A percentile compares a stretch with the other conserved stretches of the same genome.
phyloP scores from a whole-genome alignment of 1,284 basidiomycete genomes.

The Coniophora puteana region DNA sequence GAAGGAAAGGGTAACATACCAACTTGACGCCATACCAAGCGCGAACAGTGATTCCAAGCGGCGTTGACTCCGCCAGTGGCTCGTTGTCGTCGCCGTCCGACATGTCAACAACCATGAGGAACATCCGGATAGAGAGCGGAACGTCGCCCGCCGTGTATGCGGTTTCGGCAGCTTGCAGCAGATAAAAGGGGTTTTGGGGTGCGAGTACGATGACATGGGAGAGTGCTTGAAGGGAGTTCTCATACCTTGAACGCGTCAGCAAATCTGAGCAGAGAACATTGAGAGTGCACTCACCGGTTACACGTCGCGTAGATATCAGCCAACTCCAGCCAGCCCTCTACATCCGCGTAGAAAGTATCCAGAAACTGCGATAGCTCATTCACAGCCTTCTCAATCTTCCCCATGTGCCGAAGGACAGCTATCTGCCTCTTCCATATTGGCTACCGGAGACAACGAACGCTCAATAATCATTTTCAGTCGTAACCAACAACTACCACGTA shows the following conservation, averaged over 20 bases:
- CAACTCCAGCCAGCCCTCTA: slow-evolving; percentile 93
- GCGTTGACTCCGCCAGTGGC: slow-evolving; percentile 43
- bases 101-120: slow-evolving; percentile 83
- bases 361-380: slow-evolving; percentile 77
- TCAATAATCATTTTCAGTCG: not conserved
- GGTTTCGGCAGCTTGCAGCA: slow-evolving; percentile 83
- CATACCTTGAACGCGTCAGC: slow-evolving; percentile 41
- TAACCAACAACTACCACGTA: slow-evolving; percentile 36
- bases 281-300: slow-evolving; percentile 54
- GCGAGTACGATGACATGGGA: slow-evolving; percentile 80
- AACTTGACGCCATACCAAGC: slow-evolving; percentile 88
- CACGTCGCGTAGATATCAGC: slow-evolving; percentile 83
- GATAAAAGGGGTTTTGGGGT: slow-evolving; percentile 83
- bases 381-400: slow-evolving; percentile 64
- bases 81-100: slow-evolving; percentile 53
- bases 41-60: slow-evolving; percentile 55
- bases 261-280: slow-evolving; percentile 1
- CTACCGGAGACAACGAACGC: slow-evolving; percentile 33
- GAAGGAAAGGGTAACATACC: slow-evolving; percentile 41
- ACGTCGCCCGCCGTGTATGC: slow-evolving; percentile 78
- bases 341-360: slow-evolving; percentile 91
- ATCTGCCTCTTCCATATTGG: slow-evolving; percentile 84
- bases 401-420: slow-evolving; percentile 60
- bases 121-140: slow-evolving; percentile 79
- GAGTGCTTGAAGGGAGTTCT: slow-evolving; percentile 59